phyloP scores from a whole-genome alignment of 192 early-diverging fungal genomes.

The Coemansia sp. region DNA sequence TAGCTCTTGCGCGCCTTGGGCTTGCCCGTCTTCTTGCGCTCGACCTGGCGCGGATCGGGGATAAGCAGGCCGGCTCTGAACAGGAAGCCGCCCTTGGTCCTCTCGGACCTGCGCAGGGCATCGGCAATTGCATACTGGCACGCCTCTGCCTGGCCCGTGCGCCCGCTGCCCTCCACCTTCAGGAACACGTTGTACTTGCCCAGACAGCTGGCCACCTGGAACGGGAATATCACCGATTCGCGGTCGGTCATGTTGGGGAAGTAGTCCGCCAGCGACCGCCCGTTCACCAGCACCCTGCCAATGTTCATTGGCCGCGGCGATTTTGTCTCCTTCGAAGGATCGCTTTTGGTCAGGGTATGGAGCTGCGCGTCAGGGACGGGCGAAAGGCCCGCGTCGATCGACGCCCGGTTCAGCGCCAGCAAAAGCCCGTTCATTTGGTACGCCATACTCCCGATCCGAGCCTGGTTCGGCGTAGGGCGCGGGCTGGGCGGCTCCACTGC shows the following conservation, averaged over 20 bases:
- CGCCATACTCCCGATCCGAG: too few relatives aligned
- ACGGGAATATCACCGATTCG: constrained; percentile 66
- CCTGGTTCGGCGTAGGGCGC: too few relatives aligned
- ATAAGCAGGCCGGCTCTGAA: constrained; percentile 55
- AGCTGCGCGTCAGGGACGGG: too few relatives aligned
- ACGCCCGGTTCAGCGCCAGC: too few relatives aligned
- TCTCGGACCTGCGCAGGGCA: constrained; percentile 61
- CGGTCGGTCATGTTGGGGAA: constrained; percentile 64
- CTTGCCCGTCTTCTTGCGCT: constrained; percentile 95
- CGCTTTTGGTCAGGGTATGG: too few relatives aligned
- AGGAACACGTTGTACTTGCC: constrained; percentile 84
- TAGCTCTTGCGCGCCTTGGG: constrained; percentile 88
- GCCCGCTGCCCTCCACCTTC: constrained; percentile 73
- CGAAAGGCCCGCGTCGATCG: too few relatives aligned
- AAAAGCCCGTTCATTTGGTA: too few relatives aligned
- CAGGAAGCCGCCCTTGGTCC: constrained; percentile 53
- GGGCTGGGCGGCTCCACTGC: too few relatives aligned
- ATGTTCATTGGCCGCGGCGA: too few relatives aligned
- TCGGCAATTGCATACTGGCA: constrained; percentile 75
- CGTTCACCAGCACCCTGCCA: constrained; percentile 73
- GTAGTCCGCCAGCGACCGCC: constrained; percentile 63
- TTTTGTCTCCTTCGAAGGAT: too few relatives aligned
- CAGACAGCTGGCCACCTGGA: constrained; percentile 58
- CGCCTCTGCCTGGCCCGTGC: constrained; percentile 79
- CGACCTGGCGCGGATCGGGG: constrained; percentile 71